These are phyloP conservation scores for Pseudodiploospora longispora DNA, from an alignment of 2,329 filamentous ascomycete genomes.

Conservation along the genomic window DNA sequence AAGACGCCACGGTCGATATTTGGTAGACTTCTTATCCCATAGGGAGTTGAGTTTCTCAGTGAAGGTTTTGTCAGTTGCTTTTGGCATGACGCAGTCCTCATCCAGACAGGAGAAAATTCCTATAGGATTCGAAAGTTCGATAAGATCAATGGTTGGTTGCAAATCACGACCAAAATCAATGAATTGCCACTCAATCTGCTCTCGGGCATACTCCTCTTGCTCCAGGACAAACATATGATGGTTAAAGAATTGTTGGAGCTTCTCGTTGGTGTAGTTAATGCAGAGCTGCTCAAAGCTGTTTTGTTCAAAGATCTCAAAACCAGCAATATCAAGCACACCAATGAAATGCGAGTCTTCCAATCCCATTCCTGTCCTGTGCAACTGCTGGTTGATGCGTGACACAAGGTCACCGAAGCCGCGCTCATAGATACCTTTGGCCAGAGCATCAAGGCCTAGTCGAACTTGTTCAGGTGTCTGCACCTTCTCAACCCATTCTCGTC, in stretches of 20 bases:
- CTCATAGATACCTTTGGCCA: slow-evolving; percentile 97
- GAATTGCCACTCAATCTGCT: slow-evolving; percentile 99
- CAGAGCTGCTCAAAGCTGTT: slow-evolving; percentile 99
- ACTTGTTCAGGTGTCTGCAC: slow-evolving; percentile 97
- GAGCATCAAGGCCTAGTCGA: slow-evolving; percentile 76
- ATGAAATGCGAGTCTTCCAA: slow-evolving; percentile 92
- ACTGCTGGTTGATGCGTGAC: slow-evolving; percentile 79
- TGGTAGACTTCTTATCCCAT: slow-evolving; percentile 92
- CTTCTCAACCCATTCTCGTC: slow-evolving; percentile 97
- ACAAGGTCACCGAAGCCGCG: slow-evolving; percentile 92
- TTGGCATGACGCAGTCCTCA: slow-evolving; percentile 98
- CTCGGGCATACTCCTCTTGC: slow-evolving; percentile 93
- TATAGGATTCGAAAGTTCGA: slow-evolving; percentile 92
- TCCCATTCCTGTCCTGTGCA: slow-evolving; percentile 77
- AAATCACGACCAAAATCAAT: slow-evolving; percentile 97
- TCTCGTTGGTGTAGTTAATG: slow-evolving; percentile 99
- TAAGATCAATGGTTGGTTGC: slow-evolving; percentile 95
- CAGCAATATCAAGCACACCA: slow-evolving; percentile 95
- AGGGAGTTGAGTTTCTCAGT: slow-evolving; percentile 95
- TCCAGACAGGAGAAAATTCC: slow-evolving; percentile 98
- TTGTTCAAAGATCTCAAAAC: slow-evolving; percentile 96
- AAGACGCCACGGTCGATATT: slow-evolving; percentile 82
- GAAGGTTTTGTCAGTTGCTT: slow-evolving; percentile 93
- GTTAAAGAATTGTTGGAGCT: slow-evolving; percentile 98
- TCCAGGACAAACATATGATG: slow-evolving; percentile 99